Evolutionary conservation across 2,329 filamentous ascomycete genomes (phyloP).

Genomic region (Cercospora sp.): DNA sequence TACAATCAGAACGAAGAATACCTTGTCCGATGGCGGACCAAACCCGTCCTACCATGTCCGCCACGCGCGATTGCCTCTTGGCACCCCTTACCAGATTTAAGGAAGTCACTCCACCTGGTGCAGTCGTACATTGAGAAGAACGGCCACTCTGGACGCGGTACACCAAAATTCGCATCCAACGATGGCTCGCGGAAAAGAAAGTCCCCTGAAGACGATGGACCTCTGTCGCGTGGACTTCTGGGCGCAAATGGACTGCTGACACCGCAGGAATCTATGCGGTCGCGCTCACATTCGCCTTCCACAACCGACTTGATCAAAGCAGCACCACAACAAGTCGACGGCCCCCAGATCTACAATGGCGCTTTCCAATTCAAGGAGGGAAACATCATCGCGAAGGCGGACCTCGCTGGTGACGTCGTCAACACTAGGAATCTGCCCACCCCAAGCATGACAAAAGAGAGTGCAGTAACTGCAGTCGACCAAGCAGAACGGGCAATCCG

Average conservation of each 20-base stretch:
- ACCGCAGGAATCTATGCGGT: constrained; percentile 12
- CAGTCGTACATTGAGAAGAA: constrained; percentile 44
- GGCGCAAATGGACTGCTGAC: constrained; percentile 25
- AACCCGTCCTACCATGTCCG: constrained; percentile 14
- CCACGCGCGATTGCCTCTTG: constrained; percentile 42
- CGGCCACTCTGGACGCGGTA: constrained; percentile 18
- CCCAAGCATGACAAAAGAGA: constrained; percentile 38
- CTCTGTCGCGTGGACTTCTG: constrained; percentile 21
- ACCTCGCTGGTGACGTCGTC: background rate
- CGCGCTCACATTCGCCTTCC: constrained; percentile 18
- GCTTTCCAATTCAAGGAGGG: constrained; percentile 41
- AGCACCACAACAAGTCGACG: background rate
- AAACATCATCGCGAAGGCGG: constrained; percentile 36
- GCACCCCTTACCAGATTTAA: constrained; percentile 46
- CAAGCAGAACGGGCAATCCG: constrained; percentile 42
- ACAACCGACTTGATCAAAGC: background rate
- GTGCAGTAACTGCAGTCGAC: constrained; percentile 32
- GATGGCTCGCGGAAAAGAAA: constrained; percentile 31
- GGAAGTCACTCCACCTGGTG: constrained; percentile 41
- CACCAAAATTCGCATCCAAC: too few relatives aligned
- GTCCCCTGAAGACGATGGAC: constrained; percentile 22
- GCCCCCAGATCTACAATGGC: constrained; percentile 44
- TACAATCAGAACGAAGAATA: constrained; percentile 43
- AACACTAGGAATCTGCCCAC: constrained; percentile 41
- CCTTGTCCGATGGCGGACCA: constrained; percentile 44